These are phyloP conservation scores for Ceratocystis huliohia DNA, from an alignment of 2,329 filamentous ascomycete genomes.

Conservation along the genomic window DNA sequence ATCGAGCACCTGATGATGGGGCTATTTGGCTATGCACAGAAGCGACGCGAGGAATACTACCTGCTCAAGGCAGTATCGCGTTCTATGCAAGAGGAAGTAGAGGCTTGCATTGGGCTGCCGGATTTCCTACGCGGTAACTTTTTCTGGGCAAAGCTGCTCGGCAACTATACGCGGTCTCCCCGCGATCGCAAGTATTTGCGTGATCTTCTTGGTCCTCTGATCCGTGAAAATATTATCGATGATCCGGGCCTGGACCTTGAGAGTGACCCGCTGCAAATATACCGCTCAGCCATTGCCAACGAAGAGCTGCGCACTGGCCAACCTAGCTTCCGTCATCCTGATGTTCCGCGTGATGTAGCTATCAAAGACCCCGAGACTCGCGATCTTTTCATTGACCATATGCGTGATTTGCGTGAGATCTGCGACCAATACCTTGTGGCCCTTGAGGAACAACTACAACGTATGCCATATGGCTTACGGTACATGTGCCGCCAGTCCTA, in stretches of 20 bases:
- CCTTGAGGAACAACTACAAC: conserved; percentile 69
- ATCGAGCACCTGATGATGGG: conserved; percentile 93
- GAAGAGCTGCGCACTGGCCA: conserved; percentile 87
- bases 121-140: conserved; percentile 83
- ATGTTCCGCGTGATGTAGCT: conserved; percentile 83
- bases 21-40: conserved; percentile 92
- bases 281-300: conserved; percentile 89
- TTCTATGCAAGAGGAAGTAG: conserved; percentile 76
- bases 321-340: conserved; percentile 65
- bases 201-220: conserved; percentile 69
- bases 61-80: conserved; percentile 75
- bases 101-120: conserved; percentile 57
- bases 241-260: conserved; percentile 84
- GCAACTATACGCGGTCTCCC: conserved; percentile 80
- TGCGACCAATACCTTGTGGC: conserved; percentile 77
- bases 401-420: conserved; percentile 88
- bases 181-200: conserved; percentile 85
- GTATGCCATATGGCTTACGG: conserved; percentile 85
- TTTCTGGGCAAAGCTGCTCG: conserved; percentile 81
- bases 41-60: conserved; percentile 93
- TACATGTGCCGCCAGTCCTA: conserved; percentile 81
- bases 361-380: conserved; percentile 91
- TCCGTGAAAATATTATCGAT: conserved; percentile 85
- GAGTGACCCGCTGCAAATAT: conserved; percentile 95
- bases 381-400: conserved; percentile 82